phyloP scores from a whole-genome alignment of 257 asterid species.

The Solanum paucissectum region DNA sequence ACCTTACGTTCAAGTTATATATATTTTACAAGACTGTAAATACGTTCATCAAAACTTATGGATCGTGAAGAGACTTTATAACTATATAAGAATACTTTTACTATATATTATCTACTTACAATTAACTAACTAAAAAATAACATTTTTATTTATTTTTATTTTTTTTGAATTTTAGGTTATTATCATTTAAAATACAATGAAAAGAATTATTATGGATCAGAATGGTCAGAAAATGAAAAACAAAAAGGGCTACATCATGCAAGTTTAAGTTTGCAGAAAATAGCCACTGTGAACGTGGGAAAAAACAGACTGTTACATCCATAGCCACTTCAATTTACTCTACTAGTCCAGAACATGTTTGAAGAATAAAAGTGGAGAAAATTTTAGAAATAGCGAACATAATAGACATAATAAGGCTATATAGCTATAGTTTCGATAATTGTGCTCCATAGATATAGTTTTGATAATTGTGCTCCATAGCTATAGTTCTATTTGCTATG shows the following conservation, averaged over 20 bases:
- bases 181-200: neutral
- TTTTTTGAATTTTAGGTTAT: neutral
- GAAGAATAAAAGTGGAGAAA: neutral
- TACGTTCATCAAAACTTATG: neutral
- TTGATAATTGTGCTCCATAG: too few relatives aligned
- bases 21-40: too few relatives aligned
- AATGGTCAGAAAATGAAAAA: constrained; percentile 6
- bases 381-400: neutral
- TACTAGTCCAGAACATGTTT: neutral
- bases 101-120: neutral
- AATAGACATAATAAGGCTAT: neutral
- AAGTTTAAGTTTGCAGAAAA: constrained; percentile 8
- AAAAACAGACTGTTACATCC: neutral
- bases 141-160: too few relatives aligned
- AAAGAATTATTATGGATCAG: constrained; percentile 1
- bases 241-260: neutral
- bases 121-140: neutral
- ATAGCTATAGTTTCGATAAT: too few relatives aligned
- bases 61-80: neutral
- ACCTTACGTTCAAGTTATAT: neutral
- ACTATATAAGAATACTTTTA: neutral
- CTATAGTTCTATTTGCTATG: too few relatives aligned
- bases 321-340: neutral
- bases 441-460: neutral
- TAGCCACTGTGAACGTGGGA: neutral